phyloP scores from a whole-genome alignment of 108 stramenopile genomes.

The Conticribra weissflogii region DNA sequence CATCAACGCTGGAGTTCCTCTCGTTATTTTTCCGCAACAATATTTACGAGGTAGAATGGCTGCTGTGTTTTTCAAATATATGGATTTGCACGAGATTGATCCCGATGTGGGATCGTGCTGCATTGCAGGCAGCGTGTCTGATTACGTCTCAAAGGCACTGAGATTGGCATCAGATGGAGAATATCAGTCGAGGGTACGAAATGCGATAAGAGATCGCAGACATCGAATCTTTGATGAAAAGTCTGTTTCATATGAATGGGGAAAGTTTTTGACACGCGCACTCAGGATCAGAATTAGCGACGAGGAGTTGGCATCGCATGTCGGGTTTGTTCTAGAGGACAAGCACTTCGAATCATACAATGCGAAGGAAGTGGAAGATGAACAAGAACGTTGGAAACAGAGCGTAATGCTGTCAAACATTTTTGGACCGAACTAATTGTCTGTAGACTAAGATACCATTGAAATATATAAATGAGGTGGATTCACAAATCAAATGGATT shows the following conservation, averaged over 20 bases:
- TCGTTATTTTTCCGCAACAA: constrained; percentile 61
- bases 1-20: constrained; percentile 49
- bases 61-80: constrained; percentile 12
- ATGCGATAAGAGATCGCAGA: constrained; percentile 19
- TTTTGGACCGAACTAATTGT: neutral
- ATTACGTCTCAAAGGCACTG: constrained; percentile 49
- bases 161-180: constrained; percentile 32
- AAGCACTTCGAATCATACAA: constrained; percentile 15
- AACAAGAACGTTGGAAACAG: constrained; percentile 23
- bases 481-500: no score
- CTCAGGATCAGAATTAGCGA: constrained; percentile 22
- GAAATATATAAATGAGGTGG: no score
- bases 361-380: constrained; percentile 21
- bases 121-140: constrained; percentile 34
- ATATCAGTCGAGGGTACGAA: constrained; percentile 15
- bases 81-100: constrained; percentile 25
- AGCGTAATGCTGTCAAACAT: constrained; percentile 20
- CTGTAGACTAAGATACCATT: no score
- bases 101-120: constrained; percentile 36
- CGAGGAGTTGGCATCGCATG: constrained; percentile 9
- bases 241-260: constrained; percentile 46
- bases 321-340: constrained; percentile 10
- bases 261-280: constrained; percentile 36
- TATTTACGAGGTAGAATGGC: constrained; percentile 75
- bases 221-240: constrained; percentile 35